Evolutionary conservation across 202 grass and related monocot species (phyloP).

Genomic region (Hordeum pubiflorum): DNA sequence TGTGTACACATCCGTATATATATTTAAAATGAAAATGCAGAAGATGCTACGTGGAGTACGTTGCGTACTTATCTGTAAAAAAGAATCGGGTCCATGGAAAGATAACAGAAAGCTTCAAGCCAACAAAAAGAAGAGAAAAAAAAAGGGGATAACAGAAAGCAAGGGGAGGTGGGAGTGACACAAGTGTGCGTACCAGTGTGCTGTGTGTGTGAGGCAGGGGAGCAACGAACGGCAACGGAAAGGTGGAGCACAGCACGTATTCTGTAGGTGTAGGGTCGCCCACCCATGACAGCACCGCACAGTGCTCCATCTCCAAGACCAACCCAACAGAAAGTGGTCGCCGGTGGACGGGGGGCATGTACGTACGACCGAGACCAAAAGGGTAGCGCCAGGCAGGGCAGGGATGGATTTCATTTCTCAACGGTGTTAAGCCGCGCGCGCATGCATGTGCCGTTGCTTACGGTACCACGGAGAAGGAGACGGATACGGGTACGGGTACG

Average conservation of each 20-base stretch:
- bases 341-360: background rate
- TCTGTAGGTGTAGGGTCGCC: background rate
- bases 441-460: background rate
- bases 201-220: background rate
- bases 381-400: background rate
- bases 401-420: background rate
- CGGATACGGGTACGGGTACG: background rate
- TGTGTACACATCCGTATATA: background rate
- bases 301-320: background rate
- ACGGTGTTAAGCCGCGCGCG: background rate
- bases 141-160: constrained; percentile 10
- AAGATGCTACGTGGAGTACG: background rate
- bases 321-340: constrained; percentile 5
- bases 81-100: background rate
- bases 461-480: background rate
- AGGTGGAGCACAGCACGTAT: background rate
- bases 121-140: too few relatives aligned
- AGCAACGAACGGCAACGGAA: background rate
- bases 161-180: background rate
- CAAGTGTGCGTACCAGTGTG: background rate
- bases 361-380: background rate
- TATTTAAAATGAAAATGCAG: background rate
- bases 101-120: constrained; percentile 1
- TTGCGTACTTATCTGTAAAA: background rate
- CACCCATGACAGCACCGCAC: background rate